phyloP scores from a whole-genome alignment of 2,329 filamentous ascomycete genomes.

The Paraconiothyrium brasiliense region DNA sequence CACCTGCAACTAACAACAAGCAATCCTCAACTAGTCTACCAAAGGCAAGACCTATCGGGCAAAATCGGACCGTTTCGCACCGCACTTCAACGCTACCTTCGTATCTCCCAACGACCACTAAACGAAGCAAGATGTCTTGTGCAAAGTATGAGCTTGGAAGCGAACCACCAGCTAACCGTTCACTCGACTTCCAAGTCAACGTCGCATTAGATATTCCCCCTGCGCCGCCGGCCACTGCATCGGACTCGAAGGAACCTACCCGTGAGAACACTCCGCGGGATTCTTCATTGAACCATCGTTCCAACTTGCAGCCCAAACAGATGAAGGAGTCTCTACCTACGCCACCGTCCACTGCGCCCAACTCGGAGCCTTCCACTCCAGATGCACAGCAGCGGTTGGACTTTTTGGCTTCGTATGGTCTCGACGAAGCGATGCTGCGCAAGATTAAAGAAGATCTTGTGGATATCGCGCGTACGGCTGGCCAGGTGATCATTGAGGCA shows the following conservation, averaged over 20 bases:
- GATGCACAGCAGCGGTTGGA: slow-evolving; percentile 18
- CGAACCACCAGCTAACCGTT: too few relatives aligned
- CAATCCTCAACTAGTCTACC: not conserved
- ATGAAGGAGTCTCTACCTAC: not conserved
- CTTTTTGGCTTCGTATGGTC: slow-evolving; percentile 28
- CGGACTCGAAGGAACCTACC: too few relatives aligned
- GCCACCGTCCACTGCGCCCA: slow-evolving; percentile 7
- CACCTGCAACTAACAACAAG: not conserved
- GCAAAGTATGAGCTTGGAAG: too few relatives aligned
- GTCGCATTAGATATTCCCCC: too few relatives aligned
- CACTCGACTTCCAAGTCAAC: too few relatives aligned
- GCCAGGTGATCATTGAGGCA: slow-evolving; percentile 46
- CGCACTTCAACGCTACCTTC: not conserved
- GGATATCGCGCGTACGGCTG: slow-evolving; percentile 38
- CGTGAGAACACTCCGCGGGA: too few relatives aligned
- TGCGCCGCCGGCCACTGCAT: too few relatives aligned
- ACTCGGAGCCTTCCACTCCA: slow-evolving; percentile 22
- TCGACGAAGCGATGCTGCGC: slow-evolving; percentile 24
- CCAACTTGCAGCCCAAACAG: not conserved
- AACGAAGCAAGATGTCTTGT: too few relatives aligned
- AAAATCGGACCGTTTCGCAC: not conserved
- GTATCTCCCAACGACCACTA: too few relatives aligned
- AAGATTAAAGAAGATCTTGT: slow-evolving; percentile 32
- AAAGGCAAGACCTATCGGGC: not conserved
- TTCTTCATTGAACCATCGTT: not conserved